These are phyloP conservation scores for Xylariaceae sp. DNA, from an alignment of 2,329 filamentous ascomycete species.

Conservation along the genomic window DNA sequence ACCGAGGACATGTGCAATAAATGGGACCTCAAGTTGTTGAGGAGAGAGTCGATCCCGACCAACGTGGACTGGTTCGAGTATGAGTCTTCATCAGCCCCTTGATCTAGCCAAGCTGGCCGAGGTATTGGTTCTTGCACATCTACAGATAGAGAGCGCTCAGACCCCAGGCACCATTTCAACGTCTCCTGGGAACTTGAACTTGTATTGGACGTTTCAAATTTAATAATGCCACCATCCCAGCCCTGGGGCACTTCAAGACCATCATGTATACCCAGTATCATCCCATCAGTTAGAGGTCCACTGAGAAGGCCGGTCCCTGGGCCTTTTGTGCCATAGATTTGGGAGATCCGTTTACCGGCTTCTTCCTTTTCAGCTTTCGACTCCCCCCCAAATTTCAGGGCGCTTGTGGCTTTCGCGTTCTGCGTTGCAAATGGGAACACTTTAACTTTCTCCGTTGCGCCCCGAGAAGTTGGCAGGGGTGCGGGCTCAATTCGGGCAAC, in stretches of 20 bases:
- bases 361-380: slow-evolving; percentile 78
- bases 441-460: slow-evolving; percentile 60
- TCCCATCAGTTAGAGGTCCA: slow-evolving; percentile 84
- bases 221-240: slow-evolving; percentile 81
- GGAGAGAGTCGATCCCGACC: slow-evolving; percentile 76
- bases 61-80: slow-evolving; percentile 51
- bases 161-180: slow-evolving; percentile 67
- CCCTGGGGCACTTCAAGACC: slow-evolving; percentile 50
- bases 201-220: slow-evolving; percentile 28
- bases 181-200: slow-evolving; percentile 59
- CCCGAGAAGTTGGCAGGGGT: slow-evolving; percentile 62
- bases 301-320: slow-evolving; percentile 59
- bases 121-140: slow-evolving; percentile 72
- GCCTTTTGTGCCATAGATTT: slow-evolving; percentile 59
- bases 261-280: slow-evolving; percentile 59
- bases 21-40: slow-evolving; percentile 67
- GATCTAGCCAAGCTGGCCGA: slow-evolving; percentile 52
- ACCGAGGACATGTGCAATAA: slow-evolving; percentile 84
- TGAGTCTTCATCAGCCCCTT: slow-evolving; percentile 49
- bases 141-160: slow-evolving; percentile 66
- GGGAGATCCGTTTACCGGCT: slow-evolving; percentile 62
- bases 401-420: slow-evolving; percentile 52
- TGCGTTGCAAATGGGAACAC: slow-evolving; percentile 70
- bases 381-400: slow-evolving; percentile 81
- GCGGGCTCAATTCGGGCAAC: slow-evolving; percentile 84